These are phyloP conservation scores for Beauveria caledonica DNA, from an alignment of 2,329 filamentous ascomycete species.

Conservation along the genomic window DNA sequence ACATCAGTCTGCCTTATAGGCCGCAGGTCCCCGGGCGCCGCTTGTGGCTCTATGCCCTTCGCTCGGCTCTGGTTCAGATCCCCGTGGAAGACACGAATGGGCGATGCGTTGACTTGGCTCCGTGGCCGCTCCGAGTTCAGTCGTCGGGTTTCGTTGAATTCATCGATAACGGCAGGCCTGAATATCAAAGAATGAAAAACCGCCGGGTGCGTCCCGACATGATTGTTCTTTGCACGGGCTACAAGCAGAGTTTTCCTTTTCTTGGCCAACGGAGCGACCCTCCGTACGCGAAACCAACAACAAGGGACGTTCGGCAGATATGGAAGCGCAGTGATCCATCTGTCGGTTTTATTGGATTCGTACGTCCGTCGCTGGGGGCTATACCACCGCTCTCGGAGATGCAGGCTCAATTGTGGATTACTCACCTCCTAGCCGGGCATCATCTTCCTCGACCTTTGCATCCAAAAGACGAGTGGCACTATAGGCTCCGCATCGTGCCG, in stretches of 20 bases:
- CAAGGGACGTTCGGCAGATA: slow-evolving; percentile 42
- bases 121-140: slow-evolving; percentile 31
- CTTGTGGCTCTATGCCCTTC: slow-evolving; percentile 19
- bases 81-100: slow-evolving; percentile 26
- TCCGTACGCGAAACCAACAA: slow-evolving; percentile 33
- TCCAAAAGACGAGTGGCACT: neutral
- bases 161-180: slow-evolving; percentile 21
- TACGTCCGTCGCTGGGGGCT: slow-evolving; percentile 34
- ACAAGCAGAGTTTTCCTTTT: slow-evolving; percentile 33
- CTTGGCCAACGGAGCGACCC: slow-evolving; percentile 16
- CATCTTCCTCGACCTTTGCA: slow-evolving; percentile 16
- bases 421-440: slow-evolving; percentile 23
- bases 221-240: slow-evolving; percentile 37
- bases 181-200: slow-evolving; percentile 22
- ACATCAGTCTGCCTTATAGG: slow-evolving; percentile 26
- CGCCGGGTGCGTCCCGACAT: slow-evolving; percentile 31
- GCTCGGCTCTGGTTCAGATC: slow-evolving; percentile 26
- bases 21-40: slow-evolving; percentile 16
- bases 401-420: slow-evolving; percentile 36
- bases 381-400: slow-evolving; percentile 39
- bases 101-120: slow-evolving; percentile 31
- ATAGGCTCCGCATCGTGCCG: neutral
- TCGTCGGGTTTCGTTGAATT: slow-evolving; percentile 27
- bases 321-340: slow-evolving; percentile 33
- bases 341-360: slow-evolving; percentile 37